Conservation (phyloP, 2,329 filamentous ascomycete species). For the Hansfordia pulvinata region DNA sequence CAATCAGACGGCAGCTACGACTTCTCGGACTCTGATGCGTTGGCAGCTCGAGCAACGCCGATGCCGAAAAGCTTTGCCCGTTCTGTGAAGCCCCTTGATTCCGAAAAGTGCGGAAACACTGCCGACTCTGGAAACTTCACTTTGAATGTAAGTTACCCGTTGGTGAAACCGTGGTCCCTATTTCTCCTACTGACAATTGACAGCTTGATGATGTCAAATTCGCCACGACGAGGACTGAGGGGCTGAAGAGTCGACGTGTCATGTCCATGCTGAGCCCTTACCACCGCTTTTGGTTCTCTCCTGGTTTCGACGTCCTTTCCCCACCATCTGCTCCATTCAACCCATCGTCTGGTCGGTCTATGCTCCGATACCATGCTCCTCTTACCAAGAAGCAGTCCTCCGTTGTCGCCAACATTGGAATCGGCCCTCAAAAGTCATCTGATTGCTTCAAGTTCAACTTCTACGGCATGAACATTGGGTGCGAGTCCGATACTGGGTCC, state of each 20-base stretch:
- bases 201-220: slow-evolving; percentile 15
- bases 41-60: too few relatives aligned
- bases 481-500: slow-evolving; percentile 10
- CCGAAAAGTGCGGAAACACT: slow-evolving; percentile 11
- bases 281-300: slow-evolving; percentile 16
- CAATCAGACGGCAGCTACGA: not conserved
- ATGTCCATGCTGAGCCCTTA: slow-evolving; percentile 14
- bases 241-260: too few relatives aligned
- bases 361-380: slow-evolving; percentile 15
- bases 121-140: slow-evolving; percentile 13
- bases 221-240: too few relatives aligned
- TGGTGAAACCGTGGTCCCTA: too few relatives aligned
- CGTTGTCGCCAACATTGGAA: slow-evolving; percentile 10
- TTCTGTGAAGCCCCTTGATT: too few relatives aligned
- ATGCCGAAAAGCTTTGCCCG: too few relatives aligned
- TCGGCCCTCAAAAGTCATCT: slow-evolving; percentile 10
- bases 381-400: slow-evolving; percentile 7
- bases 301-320: slow-evolving; percentile 11
- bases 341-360: slow-evolving; percentile 15
- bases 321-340: slow-evolving; percentile 8
- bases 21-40: too few relatives aligned
- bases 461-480: slow-evolving; percentile 12
- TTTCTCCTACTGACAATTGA: slow-evolving; percentile 3
- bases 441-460: slow-evolving; percentile 15
- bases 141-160: slow-evolving; percentile 11